A percentile compares a stretch with the other conserved stretches of the same genome.
Evolutionary conservation across 2,329 filamentous ascomycete genomes (phyloP).

Genomic region (Colletotrichum lindemuthianum): DNA sequence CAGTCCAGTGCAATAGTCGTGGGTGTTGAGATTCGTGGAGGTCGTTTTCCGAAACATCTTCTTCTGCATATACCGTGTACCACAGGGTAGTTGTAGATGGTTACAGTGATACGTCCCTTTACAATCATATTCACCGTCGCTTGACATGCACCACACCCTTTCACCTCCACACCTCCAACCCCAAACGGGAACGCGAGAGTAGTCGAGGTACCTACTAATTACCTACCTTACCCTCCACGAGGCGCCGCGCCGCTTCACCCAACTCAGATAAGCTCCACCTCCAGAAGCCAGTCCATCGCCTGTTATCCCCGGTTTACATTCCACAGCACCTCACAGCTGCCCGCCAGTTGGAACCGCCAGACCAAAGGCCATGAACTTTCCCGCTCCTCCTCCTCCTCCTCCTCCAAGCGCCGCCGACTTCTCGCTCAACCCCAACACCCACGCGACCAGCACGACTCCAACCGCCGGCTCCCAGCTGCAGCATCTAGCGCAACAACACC

Average conservation of each 20-base stretch:
- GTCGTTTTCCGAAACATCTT: too few species aligned
- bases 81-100: too few species aligned
- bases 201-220: conserved; percentile 17
- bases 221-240: conserved; percentile 2
- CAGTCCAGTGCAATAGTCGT: too few species aligned
- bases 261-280: conserved; percentile 35
- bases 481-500: conserved; percentile 36
- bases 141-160: conserved; percentile 16
- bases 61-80: too few species aligned
- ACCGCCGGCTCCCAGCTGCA: conserved; percentile 36
- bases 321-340: conserved; percentile 27
- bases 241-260: conserved; percentile 13
- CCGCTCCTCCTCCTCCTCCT: conserved; percentile 41
- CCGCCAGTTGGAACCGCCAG: conserved; percentile 34
- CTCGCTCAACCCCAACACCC: conserved; percentile 44
- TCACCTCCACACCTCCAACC: conserved; percentile 29
- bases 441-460: conserved; percentile 33
- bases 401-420: conserved; percentile 38
- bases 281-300: conserved; percentile 19
- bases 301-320: conserved; percentile 23
- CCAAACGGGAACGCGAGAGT: conserved; percentile 30
- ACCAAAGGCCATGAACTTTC: conserved; percentile 45
- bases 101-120: too few species aligned
- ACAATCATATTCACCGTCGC: too few species aligned
- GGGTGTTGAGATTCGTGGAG: too few species aligned